A percentile compares a stretch with the other conserved stretches of the same genome.
phyloP scores from a whole-genome alignment of 345 rosid genomes.

The Gossypium herbaceum region DNA sequence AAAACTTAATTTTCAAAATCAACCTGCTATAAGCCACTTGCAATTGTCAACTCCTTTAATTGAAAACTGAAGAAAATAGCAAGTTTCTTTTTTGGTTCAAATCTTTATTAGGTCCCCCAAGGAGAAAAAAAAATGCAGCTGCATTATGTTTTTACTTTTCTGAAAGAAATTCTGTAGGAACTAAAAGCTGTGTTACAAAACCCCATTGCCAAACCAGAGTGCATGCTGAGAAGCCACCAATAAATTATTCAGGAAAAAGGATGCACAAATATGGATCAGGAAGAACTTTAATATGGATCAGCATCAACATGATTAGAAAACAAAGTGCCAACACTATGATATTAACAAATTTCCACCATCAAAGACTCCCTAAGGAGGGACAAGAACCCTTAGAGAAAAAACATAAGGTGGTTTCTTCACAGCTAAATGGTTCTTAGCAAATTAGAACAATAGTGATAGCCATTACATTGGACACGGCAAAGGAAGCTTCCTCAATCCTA shows the following conservation, averaged over 20 bases:
- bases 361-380: background rate
- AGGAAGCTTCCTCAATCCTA: background rate
- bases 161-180: background rate
- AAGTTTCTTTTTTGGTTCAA: background rate
- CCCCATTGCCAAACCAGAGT: background rate
- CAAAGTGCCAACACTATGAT: background rate
- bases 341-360: background rate
- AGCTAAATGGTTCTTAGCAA: background rate
- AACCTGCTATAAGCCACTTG: background rate
- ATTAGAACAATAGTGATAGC: background rate
- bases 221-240: background rate
- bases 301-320: background rate
- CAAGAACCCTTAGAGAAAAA: background rate
- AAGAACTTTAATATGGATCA: background rate
- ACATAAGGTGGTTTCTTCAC: background rate
- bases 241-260: background rate
- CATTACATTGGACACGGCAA: background rate
- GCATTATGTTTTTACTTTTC: too few relatives aligned
- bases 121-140: background rate
- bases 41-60: background rate
- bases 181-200: background rate
- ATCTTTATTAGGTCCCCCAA: background rate
- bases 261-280: slow-evolving; percentile 1
- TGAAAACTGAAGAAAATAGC: background rate
- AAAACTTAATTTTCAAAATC: slow-evolving; percentile 1